Base-by-base conservation (phyloP, 345 rosid species). In the Syzygium aromaticum region DNA sequence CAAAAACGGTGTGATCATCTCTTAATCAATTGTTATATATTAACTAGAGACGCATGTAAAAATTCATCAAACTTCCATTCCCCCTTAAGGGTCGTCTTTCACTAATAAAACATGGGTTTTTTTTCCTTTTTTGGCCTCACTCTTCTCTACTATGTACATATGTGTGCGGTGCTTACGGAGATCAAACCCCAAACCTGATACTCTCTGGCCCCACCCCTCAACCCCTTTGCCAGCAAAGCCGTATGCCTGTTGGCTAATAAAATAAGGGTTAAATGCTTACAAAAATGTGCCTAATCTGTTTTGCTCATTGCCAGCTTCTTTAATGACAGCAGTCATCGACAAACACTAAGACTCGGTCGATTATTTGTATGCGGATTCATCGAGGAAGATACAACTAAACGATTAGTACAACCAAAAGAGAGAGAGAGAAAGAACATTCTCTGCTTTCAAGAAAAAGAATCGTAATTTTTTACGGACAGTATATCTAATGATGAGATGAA, bases 311-410 rank as follows among this genome's bases (percentile, higher is more conserved):
- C 33, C 17, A 56, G 88, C 94, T 16, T 92, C 94, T 92, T 52
- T 90, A n/a, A 92, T 92, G 84, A 91, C 92, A 91, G 30, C 33
- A n/a, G 73, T n/a, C 73, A 61, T 61, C 73, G 19, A n/a, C 8
- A 13, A 1, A 5, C 17, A n/a, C 73, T 27, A 13, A 61, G 2
- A 28, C 14, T 13, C 33, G 33, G 73, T 61, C 33, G 49, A 73
- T 38, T 19, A 38, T 38, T 10, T 4, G 33, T 59, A 25, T 2
- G 80, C 49, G 7, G 14, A 73, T 73, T 73, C 10, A 8, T 38
- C 80, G 21, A 19, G 80, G 25, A 7, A 33, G 80, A 40, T 19
- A 19, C 40, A 5, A 19, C 14, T 33, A 4, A 67, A 33, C 43
- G 13, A 67, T 21, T 33, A 17, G 46, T 9, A 8, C 25, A 33